Evolutionary conservation across 495 filamentous ascomycete species (phyloP), one percentile per base, ranked within the genome.

Genomic region (Thermochaetoides thermophila): DNA sequence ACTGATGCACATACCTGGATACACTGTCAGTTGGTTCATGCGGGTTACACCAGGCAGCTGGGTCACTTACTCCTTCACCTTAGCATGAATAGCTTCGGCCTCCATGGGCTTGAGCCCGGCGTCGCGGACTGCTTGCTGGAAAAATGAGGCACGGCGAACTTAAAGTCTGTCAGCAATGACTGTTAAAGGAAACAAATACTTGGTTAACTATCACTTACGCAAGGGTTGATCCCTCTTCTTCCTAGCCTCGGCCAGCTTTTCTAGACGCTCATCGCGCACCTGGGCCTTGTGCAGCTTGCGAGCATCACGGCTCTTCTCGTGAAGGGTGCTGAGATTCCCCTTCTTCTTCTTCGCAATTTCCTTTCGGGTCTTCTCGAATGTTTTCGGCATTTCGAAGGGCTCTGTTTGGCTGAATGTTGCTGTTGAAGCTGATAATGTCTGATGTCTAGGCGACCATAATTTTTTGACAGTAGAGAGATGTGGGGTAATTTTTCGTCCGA

Each of bases 281-380:
- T 67, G 66, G 11, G 84, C 85, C 20, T 73, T 65, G 46, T 81
- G 78, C 35, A 95, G 56, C 27, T 76, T 69, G 43, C 74, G 73
- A 7, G 66, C 74, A 56, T 91, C 80, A 38, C 84, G 67, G 47
- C 81, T 89, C 52, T 81, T 80, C 47, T 83, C 76, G 50, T 95
- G 84, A 10, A 95, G 63, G 10, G 74, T 65, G 15, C 71, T 69
- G 31, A 78, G 63, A 11, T 63, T 63, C 11, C 70, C 73, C 31
- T 71, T 70, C 57, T 80, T 80, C 59, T 77, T 77, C 61, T 86
- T 86, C 14, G 71, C 53, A 30, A 92, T 81, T 37, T 82, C 73
- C 60, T 92, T 95, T 35, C 81, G 76, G 23, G 85, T 76, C 45
- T 85, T 92, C 30, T 71, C 55, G 10, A 91, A 50, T 38, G 71